Conservation (phyloP, 257 asterid genomes). For the Nicotiana tomentosiformis region DNA sequence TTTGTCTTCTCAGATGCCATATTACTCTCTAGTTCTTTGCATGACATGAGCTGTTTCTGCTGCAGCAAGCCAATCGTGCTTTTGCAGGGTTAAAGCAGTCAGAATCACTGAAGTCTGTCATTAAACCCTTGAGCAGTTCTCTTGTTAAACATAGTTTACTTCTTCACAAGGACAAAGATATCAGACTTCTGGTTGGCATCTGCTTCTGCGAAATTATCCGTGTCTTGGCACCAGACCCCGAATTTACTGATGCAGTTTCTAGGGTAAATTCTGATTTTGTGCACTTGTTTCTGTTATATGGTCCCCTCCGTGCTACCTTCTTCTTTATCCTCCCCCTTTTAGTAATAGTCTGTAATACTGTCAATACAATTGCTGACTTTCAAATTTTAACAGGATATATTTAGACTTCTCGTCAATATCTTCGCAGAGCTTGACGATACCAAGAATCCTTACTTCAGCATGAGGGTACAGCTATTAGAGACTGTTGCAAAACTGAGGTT, state of each 20-base stretch:
- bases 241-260: slow-evolving; percentile 39
- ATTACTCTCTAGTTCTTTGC: slow-evolving; percentile 6
- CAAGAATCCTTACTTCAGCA: slow-evolving; percentile 47
- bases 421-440: slow-evolving; percentile 63
- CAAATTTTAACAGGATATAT: slow-evolving; percentile 50
- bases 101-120: slow-evolving; percentile 27
- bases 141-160: slow-evolving; percentile 49
- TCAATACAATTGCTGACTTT: background rate
- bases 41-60: slow-evolving; percentile 12
- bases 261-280: slow-evolving; percentile 39
- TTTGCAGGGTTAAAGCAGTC: slow-evolving; percentile 50
- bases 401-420: slow-evolving; percentile 49
- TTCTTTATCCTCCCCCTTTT: background rate
- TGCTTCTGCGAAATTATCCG: slow-evolving; percentile 62
- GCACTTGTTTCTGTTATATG: background rate
- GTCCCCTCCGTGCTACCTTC: background rate
- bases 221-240: slow-evolving; percentile 73
- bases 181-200: slow-evolving; percentile 59
- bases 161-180: slow-evolving; percentile 62
- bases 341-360: background rate
- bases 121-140: slow-evolving; percentile 53
- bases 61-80: slow-evolving; percentile 64
- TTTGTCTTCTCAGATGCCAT: background rate
- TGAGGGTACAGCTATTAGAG: slow-evolving; percentile 54
- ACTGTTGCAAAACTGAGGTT: slow-evolving; percentile 57